Percentiles rank a stretch among this genome's conserved stretches.
Conservation (phyloP, 2,329 filamentous ascomycete genomes). For the Fusarium lateritium region DNA sequence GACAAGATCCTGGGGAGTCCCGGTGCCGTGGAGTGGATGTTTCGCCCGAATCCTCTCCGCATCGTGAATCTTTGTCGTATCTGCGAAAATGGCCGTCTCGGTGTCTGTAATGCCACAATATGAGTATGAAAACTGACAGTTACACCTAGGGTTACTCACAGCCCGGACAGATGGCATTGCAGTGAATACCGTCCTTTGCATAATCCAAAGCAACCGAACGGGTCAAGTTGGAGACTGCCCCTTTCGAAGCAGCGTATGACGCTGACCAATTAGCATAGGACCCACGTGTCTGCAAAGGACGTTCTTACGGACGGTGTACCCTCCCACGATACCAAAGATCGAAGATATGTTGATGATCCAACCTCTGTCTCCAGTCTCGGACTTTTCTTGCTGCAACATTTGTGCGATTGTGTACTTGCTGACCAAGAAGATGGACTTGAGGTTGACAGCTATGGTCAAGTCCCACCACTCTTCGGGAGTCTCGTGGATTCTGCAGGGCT, state of each 20-base stretch:
- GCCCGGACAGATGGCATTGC: constrained; percentile 69
- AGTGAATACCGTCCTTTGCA: constrained; percentile 63
- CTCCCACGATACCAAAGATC: constrained; percentile 58
- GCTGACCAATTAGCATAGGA: constrained; percentile 15
- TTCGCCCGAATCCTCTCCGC: constrained; percentile 27
- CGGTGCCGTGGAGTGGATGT: constrained; percentile 51
- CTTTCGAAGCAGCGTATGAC: constrained; percentile 65
- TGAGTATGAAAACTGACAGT: too few species aligned
- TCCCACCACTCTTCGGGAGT: constrained; percentile 63
- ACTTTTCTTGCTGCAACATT: constrained; percentile 64
- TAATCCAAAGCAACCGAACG: constrained; percentile 65
- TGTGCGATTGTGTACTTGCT: constrained; percentile 63
- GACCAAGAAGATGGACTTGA: constrained; percentile 56
- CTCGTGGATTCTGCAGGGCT: constrained; percentile 60
- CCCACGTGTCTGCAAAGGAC: fast-evolving
- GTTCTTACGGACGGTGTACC: constrained; percentile 40
- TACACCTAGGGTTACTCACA: constrained; percentile 42
- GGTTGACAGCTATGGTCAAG: constrained; percentile 56
- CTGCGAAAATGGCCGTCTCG: constrained; percentile 48
- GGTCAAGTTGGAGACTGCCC: constrained; percentile 65
- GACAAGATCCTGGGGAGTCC: constrained; percentile 48
- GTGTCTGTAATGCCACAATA: constrained; percentile 31
- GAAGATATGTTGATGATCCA: constrained; percentile 67
- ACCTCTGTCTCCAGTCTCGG: constrained; percentile 58
- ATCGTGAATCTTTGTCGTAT: constrained; percentile 39